phyloP scores from a whole-genome alignment of 495 filamentous ascomycete genomes.

The Filosporella fistucella region DNA sequence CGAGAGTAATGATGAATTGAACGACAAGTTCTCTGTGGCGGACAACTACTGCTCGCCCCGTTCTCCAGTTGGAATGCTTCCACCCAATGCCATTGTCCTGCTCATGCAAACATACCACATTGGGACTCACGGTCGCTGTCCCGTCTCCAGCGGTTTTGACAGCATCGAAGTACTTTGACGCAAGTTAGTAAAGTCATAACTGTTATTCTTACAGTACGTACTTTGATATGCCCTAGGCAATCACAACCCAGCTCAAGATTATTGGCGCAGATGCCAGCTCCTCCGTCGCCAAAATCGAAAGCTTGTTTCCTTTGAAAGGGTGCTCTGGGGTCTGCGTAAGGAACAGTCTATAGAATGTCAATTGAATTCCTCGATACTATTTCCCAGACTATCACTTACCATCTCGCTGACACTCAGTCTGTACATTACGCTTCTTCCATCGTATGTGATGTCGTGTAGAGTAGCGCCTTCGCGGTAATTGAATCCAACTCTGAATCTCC shows the following conservation, averaged over 20 bases:
- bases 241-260: conserved; percentile 68
- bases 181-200: not conserved
- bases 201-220: not conserved
- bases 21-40: conserved; percentile 69
- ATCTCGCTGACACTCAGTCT: conserved; percentile 69
- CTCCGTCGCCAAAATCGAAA: conserved; percentile 75
- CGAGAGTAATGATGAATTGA: conserved; percentile 69
- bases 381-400: conserved; percentile 32
- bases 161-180: conserved; percentile 54
- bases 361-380: not conserved
- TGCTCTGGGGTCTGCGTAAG: conserved; percentile 67
- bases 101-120: conserved; percentile 77
- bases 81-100: conserved; percentile 70
- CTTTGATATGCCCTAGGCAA: conserved; percentile 67
- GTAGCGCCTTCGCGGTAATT: conserved; percentile 68
- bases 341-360: conserved; percentile 36
- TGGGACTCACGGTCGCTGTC: conserved; percentile 55
- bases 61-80: conserved; percentile 83
- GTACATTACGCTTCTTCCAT: conserved; percentile 62
- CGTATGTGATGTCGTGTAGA: conserved; percentile 66
- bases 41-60: conserved; percentile 59
- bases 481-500: conserved; percentile 70
- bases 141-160: conserved; percentile 53
- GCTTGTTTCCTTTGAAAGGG: conserved; percentile 76
- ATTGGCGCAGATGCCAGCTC: conserved; percentile 70